These are phyloP conservation scores for Venturia effusa DNA, from an alignment of 2,329 filamentous ascomycete genomes.

Conservation along the genomic window DNA sequence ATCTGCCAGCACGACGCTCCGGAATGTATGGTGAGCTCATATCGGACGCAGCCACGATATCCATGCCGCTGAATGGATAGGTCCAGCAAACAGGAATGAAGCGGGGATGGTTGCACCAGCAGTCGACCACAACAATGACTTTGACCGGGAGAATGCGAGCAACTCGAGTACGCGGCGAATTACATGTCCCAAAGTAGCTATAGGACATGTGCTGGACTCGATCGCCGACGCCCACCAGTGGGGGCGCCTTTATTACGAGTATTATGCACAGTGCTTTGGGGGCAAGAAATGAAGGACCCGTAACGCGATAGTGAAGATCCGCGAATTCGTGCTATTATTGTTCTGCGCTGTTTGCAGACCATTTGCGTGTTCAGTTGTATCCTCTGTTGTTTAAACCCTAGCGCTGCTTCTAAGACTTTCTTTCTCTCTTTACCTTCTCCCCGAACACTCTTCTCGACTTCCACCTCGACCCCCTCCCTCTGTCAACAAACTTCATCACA, in stretches of 20 bases:
- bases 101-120: background rate
- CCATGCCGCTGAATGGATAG: background rate
- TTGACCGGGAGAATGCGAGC: background rate
- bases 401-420: background rate
- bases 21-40: conserved; percentile 9
- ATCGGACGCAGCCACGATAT: background rate
- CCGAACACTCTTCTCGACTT: background rate
- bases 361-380: background rate
- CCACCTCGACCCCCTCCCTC: background rate
- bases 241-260: too few relatives aligned
- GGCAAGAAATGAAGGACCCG: background rate
- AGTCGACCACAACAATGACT: background rate
- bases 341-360: background rate
- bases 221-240: background rate
- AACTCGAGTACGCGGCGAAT: background rate
- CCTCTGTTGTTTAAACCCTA: background rate
- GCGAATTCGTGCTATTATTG: background rate
- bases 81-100: background rate
- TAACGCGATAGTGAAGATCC: background rate
- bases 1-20: conserved; percentile 5
- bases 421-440: background rate
- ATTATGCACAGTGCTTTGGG: background rate
- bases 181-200: background rate
- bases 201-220: background rate
- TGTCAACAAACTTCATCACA: background rate